Percentiles rank a stretch among this genome's conserved stretches.
Conservation (phyloP, 1,284 basidiomycete genomes). For the Moniliella sp. region DNA sequence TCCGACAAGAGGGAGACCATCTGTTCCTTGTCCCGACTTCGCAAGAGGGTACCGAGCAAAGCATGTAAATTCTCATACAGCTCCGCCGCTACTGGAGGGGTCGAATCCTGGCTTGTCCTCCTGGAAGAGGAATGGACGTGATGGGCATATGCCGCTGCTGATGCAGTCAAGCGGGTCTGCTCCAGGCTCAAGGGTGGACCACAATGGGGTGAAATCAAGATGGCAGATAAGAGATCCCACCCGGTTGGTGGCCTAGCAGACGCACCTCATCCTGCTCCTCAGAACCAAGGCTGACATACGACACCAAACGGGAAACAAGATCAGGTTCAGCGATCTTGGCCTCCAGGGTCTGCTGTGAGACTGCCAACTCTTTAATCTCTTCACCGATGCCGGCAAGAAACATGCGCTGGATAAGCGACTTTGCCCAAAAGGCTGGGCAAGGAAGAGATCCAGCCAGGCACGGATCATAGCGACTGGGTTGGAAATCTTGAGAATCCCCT, state of each 20-base stretch:
- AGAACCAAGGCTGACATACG: no score
- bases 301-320: no score
- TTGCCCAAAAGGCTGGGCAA: slow-evolving; percentile 93
- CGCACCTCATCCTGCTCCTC: no score
- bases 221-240: no score
- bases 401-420: slow-evolving; percentile 60
- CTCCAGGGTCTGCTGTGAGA: slow-evolving; percentile 63
- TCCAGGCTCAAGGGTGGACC: no score
- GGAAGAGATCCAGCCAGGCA: slow-evolving; percentile 71
- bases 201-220: no score
- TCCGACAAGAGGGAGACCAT: slow-evolving; percentile 84
- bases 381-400: slow-evolving; percentile 75
- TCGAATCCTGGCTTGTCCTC: no score
- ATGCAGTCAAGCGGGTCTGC: no score
- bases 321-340: slow-evolving; percentile 75
- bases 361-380: slow-evolving; percentile 60
- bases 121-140: no score
- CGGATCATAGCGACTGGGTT: slow-evolving; percentile 94
- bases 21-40: slow-evolving; percentile 78
- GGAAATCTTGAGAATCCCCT: slow-evolving; percentile 69
- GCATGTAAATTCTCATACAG: slow-evolving; percentile 31
- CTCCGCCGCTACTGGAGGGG: no score
- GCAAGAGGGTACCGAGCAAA: slow-evolving; percentile 43
- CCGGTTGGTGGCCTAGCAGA: no score
- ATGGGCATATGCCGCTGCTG: no score